Conservation (phyloP, 192 early-diverging fungal species). For the Rhizophagus clarus region DNA sequence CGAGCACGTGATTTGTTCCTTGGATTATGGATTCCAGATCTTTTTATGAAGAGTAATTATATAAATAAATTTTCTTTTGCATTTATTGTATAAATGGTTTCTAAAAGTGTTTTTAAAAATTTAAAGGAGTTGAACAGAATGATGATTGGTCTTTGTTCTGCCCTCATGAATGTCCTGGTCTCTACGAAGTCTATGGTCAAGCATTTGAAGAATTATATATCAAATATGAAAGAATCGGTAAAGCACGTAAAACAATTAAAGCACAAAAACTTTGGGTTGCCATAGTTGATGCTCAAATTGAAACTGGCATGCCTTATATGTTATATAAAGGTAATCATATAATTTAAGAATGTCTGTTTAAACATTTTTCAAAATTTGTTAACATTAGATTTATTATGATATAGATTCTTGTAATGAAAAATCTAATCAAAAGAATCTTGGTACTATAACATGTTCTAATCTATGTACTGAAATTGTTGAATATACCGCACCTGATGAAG, state of each 20-base stretch:
- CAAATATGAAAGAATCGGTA: conserved; percentile 81
- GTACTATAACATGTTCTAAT: conserved; percentile 98
- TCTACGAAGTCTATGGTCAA: not conserved
- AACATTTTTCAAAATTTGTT: too few species aligned
- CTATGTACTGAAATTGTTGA: conserved; percentile 98
- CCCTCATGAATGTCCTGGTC: not conserved
- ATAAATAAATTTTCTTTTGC: conserved; percentile 89
- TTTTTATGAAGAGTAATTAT: conserved; percentile 97
- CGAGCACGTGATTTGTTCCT: conserved; percentile 97
- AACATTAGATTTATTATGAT: too few species aligned
- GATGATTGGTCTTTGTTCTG: conserved; percentile 43
- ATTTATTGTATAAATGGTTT: conserved; percentile 90
- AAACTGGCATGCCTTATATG: conserved; percentile 98
- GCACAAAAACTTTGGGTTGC: conserved; percentile 98
- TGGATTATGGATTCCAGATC: conserved; percentile 95
- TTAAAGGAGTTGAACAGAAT: conserved; percentile 81
- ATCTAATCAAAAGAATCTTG: conserved; percentile 98
- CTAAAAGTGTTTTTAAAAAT: conserved; percentile 71
- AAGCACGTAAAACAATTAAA: conserved; percentile 86
- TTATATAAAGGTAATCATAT: conserved; percentile 75
- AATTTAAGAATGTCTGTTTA: too few species aligned
- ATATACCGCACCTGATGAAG: conserved; percentile 93
- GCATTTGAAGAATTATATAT: conserved; percentile 59
- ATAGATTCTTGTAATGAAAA: conserved; percentile 96
- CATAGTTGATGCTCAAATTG: conserved; percentile 93